Percentiles rank a stretch among this genome's conserved stretches.
Conservation (phyloP, 179 eudicot genomes). For the Monotropa hypopitys region DNA sequence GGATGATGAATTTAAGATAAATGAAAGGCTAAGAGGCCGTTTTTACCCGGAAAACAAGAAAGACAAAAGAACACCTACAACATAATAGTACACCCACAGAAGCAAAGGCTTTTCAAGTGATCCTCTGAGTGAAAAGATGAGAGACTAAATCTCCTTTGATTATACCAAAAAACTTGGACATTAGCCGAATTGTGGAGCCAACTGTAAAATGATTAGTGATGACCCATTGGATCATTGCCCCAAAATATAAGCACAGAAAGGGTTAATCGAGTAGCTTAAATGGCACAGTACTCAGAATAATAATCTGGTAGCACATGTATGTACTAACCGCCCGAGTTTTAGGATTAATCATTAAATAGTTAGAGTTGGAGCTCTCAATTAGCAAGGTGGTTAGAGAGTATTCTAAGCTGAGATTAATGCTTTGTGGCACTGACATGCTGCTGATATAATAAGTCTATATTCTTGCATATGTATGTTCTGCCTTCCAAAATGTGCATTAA, state of each 20-base stretch:
- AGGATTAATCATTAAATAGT: neutral
- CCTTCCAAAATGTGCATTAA: constrained; percentile 1
- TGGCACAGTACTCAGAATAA: neutral
- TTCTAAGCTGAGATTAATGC: neutral
- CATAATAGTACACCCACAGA: neutral
- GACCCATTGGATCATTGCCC: neutral
- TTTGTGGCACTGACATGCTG: neutral
- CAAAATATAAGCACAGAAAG: neutral
- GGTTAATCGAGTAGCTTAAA: neutral
- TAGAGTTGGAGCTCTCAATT: neutral
- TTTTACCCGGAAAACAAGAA: neutral
- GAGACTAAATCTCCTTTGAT: neutral
- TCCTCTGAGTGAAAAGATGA: neutral
- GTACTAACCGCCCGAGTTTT: neutral
- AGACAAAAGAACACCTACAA: neutral
- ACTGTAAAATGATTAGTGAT: neutral
- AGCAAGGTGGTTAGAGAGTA: neutral
- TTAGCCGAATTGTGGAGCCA: neutral
- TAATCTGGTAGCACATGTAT: neutral
- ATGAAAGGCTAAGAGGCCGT: neutral
- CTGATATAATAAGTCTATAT: too few species aligned
- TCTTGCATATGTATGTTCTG: neutral
- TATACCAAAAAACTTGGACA: neutral
- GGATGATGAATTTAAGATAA: neutral
- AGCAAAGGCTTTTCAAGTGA: neutral